These are phyloP conservation scores for Metroxylon sagu DNA, from an alignment of 176 grass and related monocot genomes.

Conservation along the genomic window DNA sequence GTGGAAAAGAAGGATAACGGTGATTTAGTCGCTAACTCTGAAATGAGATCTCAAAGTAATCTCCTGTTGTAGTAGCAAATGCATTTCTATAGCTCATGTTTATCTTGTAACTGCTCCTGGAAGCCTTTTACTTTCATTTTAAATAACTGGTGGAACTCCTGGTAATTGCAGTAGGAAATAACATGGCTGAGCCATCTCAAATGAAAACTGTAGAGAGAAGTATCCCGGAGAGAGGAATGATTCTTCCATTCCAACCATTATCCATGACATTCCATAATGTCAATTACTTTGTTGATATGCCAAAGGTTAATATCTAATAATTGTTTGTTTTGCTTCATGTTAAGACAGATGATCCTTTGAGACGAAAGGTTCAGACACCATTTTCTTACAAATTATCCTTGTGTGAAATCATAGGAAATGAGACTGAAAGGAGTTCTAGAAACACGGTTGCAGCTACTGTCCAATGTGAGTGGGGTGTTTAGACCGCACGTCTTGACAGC, in stretches of 20 bases:
- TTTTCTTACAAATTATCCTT: neutral
- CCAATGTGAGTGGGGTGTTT: constrained; percentile 58
- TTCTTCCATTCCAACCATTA: constrained; percentile 56
- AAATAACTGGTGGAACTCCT: neutral
- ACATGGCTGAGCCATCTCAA: neutral
- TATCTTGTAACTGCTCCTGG: too few species aligned
- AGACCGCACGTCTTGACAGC: constrained; percentile 62
- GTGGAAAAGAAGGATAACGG: constrained; percentile 9
- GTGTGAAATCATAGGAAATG: constrained; percentile 38
- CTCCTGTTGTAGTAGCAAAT: neutral
- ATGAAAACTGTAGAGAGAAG: constrained; percentile 1
- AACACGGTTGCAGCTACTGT: constrained; percentile 49
- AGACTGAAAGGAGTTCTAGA: constrained; percentile 32
- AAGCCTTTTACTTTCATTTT: too few species aligned
- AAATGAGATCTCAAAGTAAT: constrained; percentile 24
- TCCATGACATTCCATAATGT: constrained; percentile 62
- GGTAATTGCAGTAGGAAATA: constrained; percentile 6
- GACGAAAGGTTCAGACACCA: too few species aligned
- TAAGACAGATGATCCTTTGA: neutral
- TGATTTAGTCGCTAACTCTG: neutral
- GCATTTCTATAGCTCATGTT: neutral
- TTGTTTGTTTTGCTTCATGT: neutral
- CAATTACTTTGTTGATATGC: constrained; percentile 59
- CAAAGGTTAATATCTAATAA: constrained; percentile 34
- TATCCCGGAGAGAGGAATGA: constrained; percentile 40